Conservation (phyloP, 495 filamentous ascomycete species). For the Geopyxis carbonaria region DNA sequence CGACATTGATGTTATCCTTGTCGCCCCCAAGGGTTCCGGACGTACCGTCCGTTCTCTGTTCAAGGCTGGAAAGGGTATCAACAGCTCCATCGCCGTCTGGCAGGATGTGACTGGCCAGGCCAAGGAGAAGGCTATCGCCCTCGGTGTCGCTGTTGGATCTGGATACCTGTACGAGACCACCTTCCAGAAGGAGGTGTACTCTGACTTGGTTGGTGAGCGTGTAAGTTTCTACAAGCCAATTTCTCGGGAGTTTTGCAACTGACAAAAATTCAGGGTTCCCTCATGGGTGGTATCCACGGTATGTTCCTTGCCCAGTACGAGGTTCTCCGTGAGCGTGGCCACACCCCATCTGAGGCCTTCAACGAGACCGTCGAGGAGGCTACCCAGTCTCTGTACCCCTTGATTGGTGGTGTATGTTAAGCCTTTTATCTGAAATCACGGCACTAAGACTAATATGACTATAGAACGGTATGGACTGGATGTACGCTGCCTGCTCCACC, state of each 20-base stretch:
- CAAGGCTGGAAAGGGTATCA: slow-evolving; percentile 55
- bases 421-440: not conserved
- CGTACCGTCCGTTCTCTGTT: slow-evolving; percentile 96
- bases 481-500: slow-evolving; percentile 99
- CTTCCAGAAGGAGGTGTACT: slow-evolving; percentile 99
- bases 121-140: slow-evolving; percentile 92
- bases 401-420: slow-evolving; percentile 51
- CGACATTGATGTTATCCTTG: slow-evolving; percentile 97
- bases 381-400: slow-evolving; percentile 89
- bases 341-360: slow-evolving; percentile 95
- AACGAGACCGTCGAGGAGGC: slow-evolving; percentile 99
- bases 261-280: slow-evolving; percentile 43
- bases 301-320: slow-evolving; percentile 99
- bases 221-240: slow-evolving; percentile 2
- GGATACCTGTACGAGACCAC: slow-evolving; percentile 99
- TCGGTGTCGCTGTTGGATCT: slow-evolving; percentile 78
- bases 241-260: not conserved
- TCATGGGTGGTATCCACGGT: slow-evolving; percentile 99
- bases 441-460: not conserved
- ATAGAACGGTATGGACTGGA: slow-evolving; percentile 95
- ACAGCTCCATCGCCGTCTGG: slow-evolving; percentile 95
- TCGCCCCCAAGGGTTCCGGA: slow-evolving; percentile 96
- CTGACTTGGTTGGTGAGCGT: slow-evolving; percentile 97
- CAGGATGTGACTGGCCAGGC: slow-evolving; percentile 97
- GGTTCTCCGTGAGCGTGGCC: slow-evolving; percentile 94